Base-by-base conservation (phyloP, 148 eudicot species). In the Fagopyrum esculentum region DNA sequence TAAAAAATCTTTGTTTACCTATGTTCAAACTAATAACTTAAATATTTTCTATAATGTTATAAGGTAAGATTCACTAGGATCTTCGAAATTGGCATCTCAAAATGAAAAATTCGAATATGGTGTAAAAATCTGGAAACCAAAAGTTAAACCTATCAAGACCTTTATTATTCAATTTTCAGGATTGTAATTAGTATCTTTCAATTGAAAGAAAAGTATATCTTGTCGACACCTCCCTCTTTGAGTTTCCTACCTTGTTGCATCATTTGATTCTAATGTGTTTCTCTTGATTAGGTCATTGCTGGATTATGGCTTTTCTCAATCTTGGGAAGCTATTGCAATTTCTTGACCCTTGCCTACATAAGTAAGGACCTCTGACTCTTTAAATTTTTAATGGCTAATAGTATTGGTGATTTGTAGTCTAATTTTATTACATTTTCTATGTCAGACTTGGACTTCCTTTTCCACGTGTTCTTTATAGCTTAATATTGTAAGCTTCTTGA, bases 401-500 rank as follows among this genome's bases (percentile, higher is more conserved):
- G n/a, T 2, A 9, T 68, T 68, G 11, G 8, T 29, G 47, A 26
- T 57, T 5, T 56, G 66, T 63, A 66, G n/a, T 19, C 73, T 73
- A 22, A 82, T 51, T 3, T 10, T 75, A 44, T 74, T 74, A 46
- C 17, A 50, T 56, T 44, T 9, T 44, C 46, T 50, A 35, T 80
- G 59, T 43, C 91, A 94, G 97, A 94, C 76, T 78, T 94, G 89
- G 97, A 94, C 84, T 94, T 94, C 79, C 88, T 94, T 75, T 94
- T 94, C 78, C 98, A 92, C 88, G 92, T 94, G 98, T 94, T 94
- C 87, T 94, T 94, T 78, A 93, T 94, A 9, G 97, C 93, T 63
- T 90, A 96, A 45, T 94, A 92, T 87, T 94, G 98, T 84, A 94
- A 92, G 81, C 98, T 94, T 85, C 97, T 94, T 59, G 98, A 94